Evolutionary conservation across 2,329 filamentous ascomycete genomes (phyloP).

Genomic region (Aspergillus nomiae): DNA sequence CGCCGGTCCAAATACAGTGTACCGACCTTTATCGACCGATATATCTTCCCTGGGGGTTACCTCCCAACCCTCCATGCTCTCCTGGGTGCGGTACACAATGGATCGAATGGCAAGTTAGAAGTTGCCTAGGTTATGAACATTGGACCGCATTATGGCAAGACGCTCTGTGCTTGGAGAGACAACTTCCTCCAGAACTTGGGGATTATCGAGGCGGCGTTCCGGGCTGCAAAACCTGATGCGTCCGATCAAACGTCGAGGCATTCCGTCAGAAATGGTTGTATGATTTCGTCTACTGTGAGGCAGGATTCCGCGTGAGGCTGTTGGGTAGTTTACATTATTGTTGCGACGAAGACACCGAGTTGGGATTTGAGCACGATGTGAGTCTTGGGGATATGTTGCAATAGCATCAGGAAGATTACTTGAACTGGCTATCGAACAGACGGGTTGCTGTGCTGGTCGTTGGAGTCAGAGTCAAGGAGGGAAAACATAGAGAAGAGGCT

Average conservation of each 20-base stretch:
- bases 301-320: constrained; percentile 71
- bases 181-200: constrained; percentile 67
- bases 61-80: constrained; percentile 62
- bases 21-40: constrained; percentile 74
- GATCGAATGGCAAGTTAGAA: constrained; percentile 63
- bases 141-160: constrained; percentile 71
- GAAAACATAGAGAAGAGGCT: no score
- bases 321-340: constrained; percentile 72
- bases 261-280: constrained; percentile 77
- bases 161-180: constrained; percentile 68
- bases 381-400: not conserved
- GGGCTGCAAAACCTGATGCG: constrained; percentile 61
- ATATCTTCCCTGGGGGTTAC: constrained; percentile 79
- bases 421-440: not conserved
- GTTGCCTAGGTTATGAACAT: constrained; percentile 72
- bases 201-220: constrained; percentile 61
- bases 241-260: constrained; percentile 64
- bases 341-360: constrained; percentile 54
- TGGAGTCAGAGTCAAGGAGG: no score
- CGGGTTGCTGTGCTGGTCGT: no score
- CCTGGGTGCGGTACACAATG: constrained; percentile 60
- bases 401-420: not conserved
- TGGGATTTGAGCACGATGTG: constrained; percentile 6
- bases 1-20: constrained; percentile 67
- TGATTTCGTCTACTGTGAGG: constrained; percentile 76